Conservation (phyloP, 768 basidiomycete species). For the Termitomyces sp. region DNA sequence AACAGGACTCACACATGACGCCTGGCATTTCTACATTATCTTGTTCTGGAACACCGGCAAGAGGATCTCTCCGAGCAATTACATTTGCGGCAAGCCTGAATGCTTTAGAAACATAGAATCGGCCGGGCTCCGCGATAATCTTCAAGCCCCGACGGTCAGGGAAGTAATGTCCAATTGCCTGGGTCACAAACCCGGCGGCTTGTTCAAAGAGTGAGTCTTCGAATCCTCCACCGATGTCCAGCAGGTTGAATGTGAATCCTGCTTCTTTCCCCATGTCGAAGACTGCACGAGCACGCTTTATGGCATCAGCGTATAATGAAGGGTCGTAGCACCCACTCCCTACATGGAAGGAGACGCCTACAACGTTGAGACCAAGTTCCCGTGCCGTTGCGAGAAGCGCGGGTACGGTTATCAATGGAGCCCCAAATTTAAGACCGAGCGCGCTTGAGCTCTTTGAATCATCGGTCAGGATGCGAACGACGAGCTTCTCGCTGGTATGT, state of each 20-base stretch:
- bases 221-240: constrained; percentile 97
- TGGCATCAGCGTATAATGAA: constrained; percentile 85
- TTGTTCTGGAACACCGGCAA: constrained; percentile 29
- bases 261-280: constrained; percentile 84
- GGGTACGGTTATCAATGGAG: constrained; percentile 76
- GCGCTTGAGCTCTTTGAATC: constrained; percentile 93
- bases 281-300: constrained; percentile 75
- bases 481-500: constrained; percentile 79
- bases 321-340: constrained; percentile 97
- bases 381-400: constrained; percentile 74
- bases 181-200: constrained; percentile 66
- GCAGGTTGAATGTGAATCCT: constrained; percentile 78
- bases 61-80: constrained; percentile 78
- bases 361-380: constrained; percentile 76
- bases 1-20: constrained; percentile 82
- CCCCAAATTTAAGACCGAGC: constrained; percentile 94
- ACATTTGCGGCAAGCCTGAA: constrained; percentile 92
- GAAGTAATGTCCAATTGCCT: constrained; percentile 79
- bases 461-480: constrained; percentile 94
- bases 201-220: constrained; percentile 83
- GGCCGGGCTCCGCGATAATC: constrained; percentile 95
- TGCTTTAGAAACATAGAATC: constrained; percentile 90
- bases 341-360: constrained; percentile 98
- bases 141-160: constrained; percentile 65
- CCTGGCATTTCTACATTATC: constrained; percentile 28